Base-by-base conservation (phyloP, 441 rosid genomes). In the Heliophila coronopifolia region DNA sequence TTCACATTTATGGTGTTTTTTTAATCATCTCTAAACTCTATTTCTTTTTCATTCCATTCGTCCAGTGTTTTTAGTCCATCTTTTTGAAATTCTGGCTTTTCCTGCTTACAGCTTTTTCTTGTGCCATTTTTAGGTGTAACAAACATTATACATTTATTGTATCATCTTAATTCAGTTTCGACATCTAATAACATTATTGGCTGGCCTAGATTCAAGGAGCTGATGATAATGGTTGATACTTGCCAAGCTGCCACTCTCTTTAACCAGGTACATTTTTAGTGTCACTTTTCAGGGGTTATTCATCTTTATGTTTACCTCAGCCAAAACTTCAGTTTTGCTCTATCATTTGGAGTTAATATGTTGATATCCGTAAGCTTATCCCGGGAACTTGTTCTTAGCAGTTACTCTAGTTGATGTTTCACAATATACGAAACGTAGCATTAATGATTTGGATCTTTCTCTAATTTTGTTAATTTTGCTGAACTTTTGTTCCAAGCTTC, bases 201-300 rank as follows among this genome's bases (percentile, higher is more conserved):
- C 45, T 40, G 63, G 51, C 66, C 43, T 46, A 83, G 95, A 77
- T 92, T 92, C 67, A 92, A 92, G 84, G 99, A 92, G 75, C 71
- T 92, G 67, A 63, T 85, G 69, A 81, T 92, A 70, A 85, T 92
- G 97, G 95, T 85, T 72, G 97, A 92, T 65, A 92, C 95, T 56
- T 92, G 97, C 69, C 99, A 92, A 77, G 99, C 97, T 45, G 83
- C 97, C 54, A 92, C 97, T 63, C 89, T 92, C 57, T 92, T 92
- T 61, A 77, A 80, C 58, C 97, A 92, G 94, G 99, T 91, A 44
- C 28, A 44, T 26, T 49, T n/a, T 33, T 34, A 4, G 47, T 9
- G 3, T 14, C 18, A 28, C 41, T 11, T 50, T 33, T 20, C 25
- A 26, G 34, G 45, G 23, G 28, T 14, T 40, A 3, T 49, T 57